phyloP scores from a whole-genome alignment of 495 filamentous ascomycete genomes.

The Daldinia grandis region DNA sequence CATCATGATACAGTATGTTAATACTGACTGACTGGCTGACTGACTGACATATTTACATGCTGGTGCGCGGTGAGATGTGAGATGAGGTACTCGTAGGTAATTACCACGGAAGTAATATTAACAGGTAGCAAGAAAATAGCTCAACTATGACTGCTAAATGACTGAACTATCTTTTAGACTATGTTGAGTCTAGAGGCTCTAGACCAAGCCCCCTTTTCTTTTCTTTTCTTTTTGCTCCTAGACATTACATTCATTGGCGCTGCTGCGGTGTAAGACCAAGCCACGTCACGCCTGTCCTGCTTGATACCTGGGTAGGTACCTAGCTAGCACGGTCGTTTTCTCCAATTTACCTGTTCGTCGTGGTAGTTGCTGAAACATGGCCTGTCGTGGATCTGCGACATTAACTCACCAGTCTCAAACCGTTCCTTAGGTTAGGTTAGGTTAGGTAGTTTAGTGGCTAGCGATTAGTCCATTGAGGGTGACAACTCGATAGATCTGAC shows the following conservation, averaged over 20 bases:
- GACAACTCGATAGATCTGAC: neutral
- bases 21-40: no score
- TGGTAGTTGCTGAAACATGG: slow-evolving; percentile 16
- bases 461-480: neutral
- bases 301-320: no score
- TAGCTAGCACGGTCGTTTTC: neutral
- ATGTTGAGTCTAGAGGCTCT: neutral
- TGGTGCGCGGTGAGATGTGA: neutral
- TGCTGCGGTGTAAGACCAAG: neutral
- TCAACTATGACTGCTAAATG: neutral
- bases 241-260: neutral
- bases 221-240: neutral
- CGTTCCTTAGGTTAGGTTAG: neutral
- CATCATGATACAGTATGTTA: neutral
- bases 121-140: neutral
- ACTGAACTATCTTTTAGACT: neutral
- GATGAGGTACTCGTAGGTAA: neutral
- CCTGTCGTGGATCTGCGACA: slow-evolving; percentile 20
- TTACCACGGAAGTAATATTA: neutral
- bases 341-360: neutral
- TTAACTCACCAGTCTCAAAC: neutral
- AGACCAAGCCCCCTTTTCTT: neutral
- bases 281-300: neutral
- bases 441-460: neutral
- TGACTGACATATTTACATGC: neutral